Percentiles rank a stretch among this genome's conserved stretches.
Conservation (phyloP, 2,329 filamentous ascomycete species). For the Trichoderma sp. region DNA sequence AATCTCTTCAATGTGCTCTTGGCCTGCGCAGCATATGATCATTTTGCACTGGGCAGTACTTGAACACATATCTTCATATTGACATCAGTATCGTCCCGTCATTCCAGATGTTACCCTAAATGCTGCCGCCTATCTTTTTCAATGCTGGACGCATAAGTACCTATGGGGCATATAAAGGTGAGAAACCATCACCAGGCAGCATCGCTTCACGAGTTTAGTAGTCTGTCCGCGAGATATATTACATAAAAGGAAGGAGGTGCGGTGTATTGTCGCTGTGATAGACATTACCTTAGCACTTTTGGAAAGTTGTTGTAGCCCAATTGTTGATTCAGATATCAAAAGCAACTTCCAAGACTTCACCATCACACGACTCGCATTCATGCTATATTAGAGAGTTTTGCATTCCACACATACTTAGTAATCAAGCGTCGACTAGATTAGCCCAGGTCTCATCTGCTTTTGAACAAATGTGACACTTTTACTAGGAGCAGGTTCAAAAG, state of each 20-base stretch:
- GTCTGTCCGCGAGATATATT: not conserved
- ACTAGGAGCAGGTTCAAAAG: not conserved
- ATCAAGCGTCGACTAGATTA: not conserved
- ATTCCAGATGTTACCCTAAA: not conserved
- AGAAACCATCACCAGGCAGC: not conserved
- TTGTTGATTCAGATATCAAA: not conserved
- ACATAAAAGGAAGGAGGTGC: too few species aligned
- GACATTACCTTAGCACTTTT: not conserved
- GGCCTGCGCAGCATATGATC: not conserved
- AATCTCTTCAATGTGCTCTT: not conserved
- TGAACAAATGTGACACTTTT: not conserved
- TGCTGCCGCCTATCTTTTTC: not conserved
- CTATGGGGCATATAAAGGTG: not conserved
- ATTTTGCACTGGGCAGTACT: not conserved
- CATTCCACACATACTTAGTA: not conserved
- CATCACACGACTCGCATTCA: not conserved
- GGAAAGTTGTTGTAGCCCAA: not conserved
- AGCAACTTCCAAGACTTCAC: not conserved
- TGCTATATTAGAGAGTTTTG: not conserved
- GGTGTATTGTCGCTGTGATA: not conserved
- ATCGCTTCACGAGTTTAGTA: not conserved
- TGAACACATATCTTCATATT: not conserved
- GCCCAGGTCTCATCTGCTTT: not conserved
- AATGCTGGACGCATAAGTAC: not conserved
- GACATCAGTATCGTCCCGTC: not conserved